These are phyloP conservation scores for Aureobasidium sp. DNA, from an alignment of 2,329 filamentous ascomycete genomes.

Conservation along the genomic window DNA sequence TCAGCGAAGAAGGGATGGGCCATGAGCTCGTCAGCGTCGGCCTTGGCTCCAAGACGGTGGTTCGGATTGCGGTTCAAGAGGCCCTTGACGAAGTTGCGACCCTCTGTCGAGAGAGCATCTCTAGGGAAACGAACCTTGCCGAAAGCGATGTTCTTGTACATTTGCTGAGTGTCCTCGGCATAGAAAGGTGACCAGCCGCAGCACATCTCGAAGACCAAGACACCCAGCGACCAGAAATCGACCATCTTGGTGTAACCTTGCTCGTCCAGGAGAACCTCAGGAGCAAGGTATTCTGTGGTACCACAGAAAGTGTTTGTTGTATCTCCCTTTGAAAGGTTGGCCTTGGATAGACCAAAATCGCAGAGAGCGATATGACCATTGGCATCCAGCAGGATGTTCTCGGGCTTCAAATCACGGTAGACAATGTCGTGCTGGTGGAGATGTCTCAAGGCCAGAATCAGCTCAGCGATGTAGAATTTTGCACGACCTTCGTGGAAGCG, in stretches of 20 bases:
- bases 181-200: conserved; percentile 99
- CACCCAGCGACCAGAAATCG: conserved; percentile 97
- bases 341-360: conserved; percentile 96
- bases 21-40: conserved; percentile 91
- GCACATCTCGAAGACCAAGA: conserved; percentile 99
- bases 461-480: conserved; percentile 97
- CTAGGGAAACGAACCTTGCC: conserved; percentile 95
- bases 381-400: conserved; percentile 93
- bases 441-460: conserved; percentile 91
- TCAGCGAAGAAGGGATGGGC: conserved; percentile 90
- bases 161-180: conserved; percentile 97
- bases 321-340: conserved; percentile 91
- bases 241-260: conserved; percentile 99
- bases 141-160: conserved; percentile 99
- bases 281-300: conserved; percentile 94
- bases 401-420: conserved; percentile 93
- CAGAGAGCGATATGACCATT: conserved; percentile 97
- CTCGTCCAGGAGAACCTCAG: conserved; percentile 90
- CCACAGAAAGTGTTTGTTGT: conserved; percentile 99
- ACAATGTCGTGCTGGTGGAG: conserved; percentile 96
- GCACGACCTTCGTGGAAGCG: conserved; percentile 90
- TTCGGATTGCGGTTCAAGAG: conserved; percentile 94
- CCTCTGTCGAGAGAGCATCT: conserved; percentile 88
- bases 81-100: conserved; percentile 96
- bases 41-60: conserved; percentile 81